Percentiles rank a stretch among this genome's conserved stretches.
Conservation (phyloP, 371 early-diverging fungal genomes). For the Chytridiales sp. region DNA sequence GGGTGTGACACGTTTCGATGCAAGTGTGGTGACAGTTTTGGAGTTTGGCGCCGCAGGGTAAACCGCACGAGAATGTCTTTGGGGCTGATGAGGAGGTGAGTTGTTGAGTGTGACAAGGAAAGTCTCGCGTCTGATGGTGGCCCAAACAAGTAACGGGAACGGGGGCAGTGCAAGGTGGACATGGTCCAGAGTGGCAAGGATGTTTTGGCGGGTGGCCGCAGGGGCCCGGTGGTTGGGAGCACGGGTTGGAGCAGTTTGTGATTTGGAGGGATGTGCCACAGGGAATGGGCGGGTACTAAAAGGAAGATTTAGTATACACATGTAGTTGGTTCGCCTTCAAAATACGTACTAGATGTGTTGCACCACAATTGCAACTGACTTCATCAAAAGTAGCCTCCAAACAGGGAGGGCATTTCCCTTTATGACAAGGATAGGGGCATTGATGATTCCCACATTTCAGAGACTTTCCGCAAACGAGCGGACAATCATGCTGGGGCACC, state of each 20-base stretch:
- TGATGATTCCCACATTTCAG: constrained; percentile 13
- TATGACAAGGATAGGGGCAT: constrained; percentile 14
- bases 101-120: constrained; percentile 18
- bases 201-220: constrained; percentile 18
- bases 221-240: background rate
- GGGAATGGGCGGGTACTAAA: constrained; percentile 21
- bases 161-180: constrained; percentile 14
- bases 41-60: constrained; percentile 4
- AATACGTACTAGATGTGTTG: constrained; percentile 11
- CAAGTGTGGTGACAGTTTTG: constrained; percentile 14
- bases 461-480: constrained; percentile 8
- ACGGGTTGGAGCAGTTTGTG: constrained; percentile 5
- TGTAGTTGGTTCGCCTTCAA: too few relatives aligned
- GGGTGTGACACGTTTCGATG: constrained; percentile 9
- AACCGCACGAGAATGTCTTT: constrained; percentile 5
- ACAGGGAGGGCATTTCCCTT: constrained; percentile 18
- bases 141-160: constrained; percentile 2
- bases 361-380: constrained; percentile 22
- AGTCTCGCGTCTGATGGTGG: constrained; percentile 7
- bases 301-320: too few relatives aligned
- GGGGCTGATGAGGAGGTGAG: too few relatives aligned
- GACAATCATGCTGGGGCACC: constrained; percentile 13
- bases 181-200: constrained; percentile 17
- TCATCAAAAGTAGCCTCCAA: constrained; percentile 24
- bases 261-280: constrained; percentile 15